Base-by-base conservation (phyloP, 345 rosid species). In the Euphorbia lathyris region DNA sequence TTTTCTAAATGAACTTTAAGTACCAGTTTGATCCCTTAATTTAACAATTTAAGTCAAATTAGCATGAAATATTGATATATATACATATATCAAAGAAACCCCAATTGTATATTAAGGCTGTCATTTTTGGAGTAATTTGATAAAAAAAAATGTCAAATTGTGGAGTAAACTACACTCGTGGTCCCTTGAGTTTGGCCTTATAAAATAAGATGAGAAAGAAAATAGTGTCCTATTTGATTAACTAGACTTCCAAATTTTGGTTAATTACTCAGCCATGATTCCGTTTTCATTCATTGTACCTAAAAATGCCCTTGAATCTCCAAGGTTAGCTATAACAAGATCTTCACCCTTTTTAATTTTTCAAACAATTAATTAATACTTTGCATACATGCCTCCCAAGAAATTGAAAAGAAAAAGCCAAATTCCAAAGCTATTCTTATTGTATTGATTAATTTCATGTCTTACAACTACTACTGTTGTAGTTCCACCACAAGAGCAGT, bases 221-320 rank as follows among this genome's bases (percentile, higher is more conserved):
- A 48, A 22, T 5, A 30, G 48, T 7, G 6, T 63, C 93, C 78
- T 87, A 93, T 97, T 70, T 22, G 88, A 86, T 14, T 89, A 80
- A 65, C 79, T 78, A 52, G 98, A 97, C 77, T 93, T 93, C 64
- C 89, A 75, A 78, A 89, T 97, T 62, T 79, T 83, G 4, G 98
- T 89, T 66, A 93, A 78, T 4, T 86, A 93, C 69, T 86, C 82
- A 9, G 88, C 82, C 61, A 76, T 20, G 42, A 70, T 66, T 57
- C 85, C 85, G 40, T 78, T 65, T 36, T 84, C 94, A 17, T 30
- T 77, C 17, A 76, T 69, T 57, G 86, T 85, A 10, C 90, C 90
- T 51, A 93, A 53, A 45, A 93, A 71, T 34, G 97, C 98, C 66
- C 98, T 87, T 7, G 97, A 93, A 74, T 93, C 97, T 2, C 98